These are phyloP conservation scores for peach (Prunus persica) DNA, from an alignment of 306 rosid species.

Conservation along the genomic window Prunus_persica_NCBIv2 NC_034010.1:25956501-25957000, in stretches of 20 bases:
- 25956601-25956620: slow-evolving; percentile 90
- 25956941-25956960: slow-evolving; percentile 85
- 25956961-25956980: slow-evolving; percentile 94
- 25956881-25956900: slow-evolving; percentile 98
- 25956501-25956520: slow-evolving; percentile 77
- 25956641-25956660: slow-evolving; percentile 94
- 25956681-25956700: slow-evolving; percentile 90
- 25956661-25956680: slow-evolving; percentile 95
- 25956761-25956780: slow-evolving; percentile 99
- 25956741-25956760: slow-evolving; percentile 94
- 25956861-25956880: slow-evolving; percentile 97
- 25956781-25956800: slow-evolving; percentile 93
- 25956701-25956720: slow-evolving; percentile 79
- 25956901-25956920: slow-evolving; percentile 92
- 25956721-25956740: slow-evolving; percentile 95
- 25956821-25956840: slow-evolving; percentile 94
- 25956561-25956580: slow-evolving; percentile 89
- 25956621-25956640: slow-evolving; percentile 90
- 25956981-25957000: slow-evolving; percentile 91
- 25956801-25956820: slow-evolving; percentile 91
- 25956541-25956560: slow-evolving; percentile 97
- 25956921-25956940: slow-evolving; percentile 81
- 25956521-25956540: slow-evolving; percentile 98
- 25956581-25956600: slow-evolving; percentile 99
- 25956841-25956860: slow-evolving; percentile 96